Percentiles rank a stretch among this genome's conserved stretches.
Evolutionary conservation across 768 basidiomycete genomes (phyloP).

Genomic region (Kwoniella botswanensis): DNA sequence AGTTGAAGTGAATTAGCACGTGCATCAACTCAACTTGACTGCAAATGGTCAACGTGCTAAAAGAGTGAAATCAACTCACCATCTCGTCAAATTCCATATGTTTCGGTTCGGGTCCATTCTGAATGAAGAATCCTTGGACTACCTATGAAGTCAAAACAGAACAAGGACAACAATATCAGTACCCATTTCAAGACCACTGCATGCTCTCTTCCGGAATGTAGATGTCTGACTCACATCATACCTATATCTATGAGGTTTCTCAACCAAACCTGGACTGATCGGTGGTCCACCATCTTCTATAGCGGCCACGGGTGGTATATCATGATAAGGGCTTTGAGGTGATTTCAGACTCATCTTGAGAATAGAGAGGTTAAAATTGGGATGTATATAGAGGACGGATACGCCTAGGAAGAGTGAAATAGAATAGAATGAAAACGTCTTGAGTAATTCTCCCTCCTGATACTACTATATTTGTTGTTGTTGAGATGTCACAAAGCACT

Average conservation of each 20-base stretch:
- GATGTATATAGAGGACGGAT: constrained; percentile 8
- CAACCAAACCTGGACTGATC: constrained; percentile 24
- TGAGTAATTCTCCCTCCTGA: not conserved
- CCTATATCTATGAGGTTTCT: constrained; percentile 29
- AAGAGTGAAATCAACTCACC: constrained; percentile 19
- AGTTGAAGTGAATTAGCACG: not conserved
- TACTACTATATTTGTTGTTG: too few relatives aligned
- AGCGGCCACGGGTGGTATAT: constrained; percentile 43
- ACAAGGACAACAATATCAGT: too few relatives aligned
- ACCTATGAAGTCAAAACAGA: constrained; percentile 22
- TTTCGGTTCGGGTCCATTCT: constrained; percentile 40
- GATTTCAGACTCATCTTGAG: not conserved
- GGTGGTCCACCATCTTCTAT: constrained; percentile 40
- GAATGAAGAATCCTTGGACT: constrained; percentile 42
- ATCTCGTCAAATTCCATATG: constrained; percentile 39
- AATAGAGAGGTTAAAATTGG: not conserved
- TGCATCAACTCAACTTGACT: not conserved
- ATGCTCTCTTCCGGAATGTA: too few relatives aligned
- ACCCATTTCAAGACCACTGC: too few relatives aligned
- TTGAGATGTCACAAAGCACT: too few relatives aligned
- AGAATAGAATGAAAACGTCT: constrained; percentile 2
- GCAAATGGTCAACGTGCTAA: too few relatives aligned
- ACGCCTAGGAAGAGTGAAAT: not conserved
- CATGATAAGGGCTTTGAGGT: constrained; percentile 16
- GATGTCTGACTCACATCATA: constrained; percentile 54